Evolutionary conservation across 345 rosid species (phyloP).

Genomic region (Hibiscus tridactylites): DNA sequence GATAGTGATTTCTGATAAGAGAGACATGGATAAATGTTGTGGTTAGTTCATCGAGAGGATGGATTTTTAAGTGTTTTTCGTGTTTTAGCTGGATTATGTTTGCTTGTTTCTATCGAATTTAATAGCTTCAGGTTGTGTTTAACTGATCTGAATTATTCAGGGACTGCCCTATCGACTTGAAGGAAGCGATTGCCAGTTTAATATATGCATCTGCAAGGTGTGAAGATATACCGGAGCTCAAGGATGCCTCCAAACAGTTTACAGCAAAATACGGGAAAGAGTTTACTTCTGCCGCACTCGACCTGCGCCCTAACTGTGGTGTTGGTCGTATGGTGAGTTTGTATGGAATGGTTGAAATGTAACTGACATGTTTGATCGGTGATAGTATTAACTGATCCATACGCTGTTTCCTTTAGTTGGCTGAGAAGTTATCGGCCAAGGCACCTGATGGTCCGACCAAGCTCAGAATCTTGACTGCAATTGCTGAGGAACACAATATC

Average conservation of each 20-base stretch:
- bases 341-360: background rate
- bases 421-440: constrained; percentile 68
- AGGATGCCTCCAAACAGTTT: constrained; percentile 62
- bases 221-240: constrained; percentile 66
- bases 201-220: constrained; percentile 75
- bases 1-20: no score
- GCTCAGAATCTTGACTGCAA: constrained; percentile 56
- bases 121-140: constrained; percentile 3
- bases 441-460: constrained; percentile 86
- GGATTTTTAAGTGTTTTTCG: background rate
- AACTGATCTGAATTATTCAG: constrained; percentile 22
- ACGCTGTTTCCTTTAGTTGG: constrained; percentile 35
- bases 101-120: background rate
- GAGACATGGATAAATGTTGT: no score
- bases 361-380: background rate
- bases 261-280: constrained; percentile 87
- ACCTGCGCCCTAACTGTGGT: constrained; percentile 74
- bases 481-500: constrained; percentile 74
- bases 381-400: background rate
- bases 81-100: background rate
- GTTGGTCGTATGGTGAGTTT: constrained; percentile 73
- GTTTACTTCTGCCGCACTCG: constrained; percentile 68
- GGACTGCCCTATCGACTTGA: constrained; percentile 72
- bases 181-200: constrained; percentile 62
- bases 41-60: background rate